phyloP scores from a whole-genome alignment of 73 alveolate genomes.

The Paramecium pentaurelia region DNA sequence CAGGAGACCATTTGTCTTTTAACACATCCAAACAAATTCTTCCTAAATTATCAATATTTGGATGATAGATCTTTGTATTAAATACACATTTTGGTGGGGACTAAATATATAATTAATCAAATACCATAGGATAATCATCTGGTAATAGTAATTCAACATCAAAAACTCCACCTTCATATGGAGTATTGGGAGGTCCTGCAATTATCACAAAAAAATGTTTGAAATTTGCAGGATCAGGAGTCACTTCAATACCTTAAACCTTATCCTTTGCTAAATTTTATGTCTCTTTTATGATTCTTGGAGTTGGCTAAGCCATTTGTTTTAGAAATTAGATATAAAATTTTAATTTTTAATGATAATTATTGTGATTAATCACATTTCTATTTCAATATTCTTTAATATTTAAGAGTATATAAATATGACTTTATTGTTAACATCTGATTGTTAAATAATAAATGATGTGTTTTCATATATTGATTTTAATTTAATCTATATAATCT shows the following conservation, averaged over 20 bases:
- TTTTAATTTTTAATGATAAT: not conserved
- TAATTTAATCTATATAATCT: no score
- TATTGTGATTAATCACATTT: not conserved
- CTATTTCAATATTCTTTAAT: not conserved
- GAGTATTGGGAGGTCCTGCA: slow-evolving; percentile 53
- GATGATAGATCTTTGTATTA: slow-evolving; percentile 93
- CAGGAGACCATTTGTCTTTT: slow-evolving; percentile 95
- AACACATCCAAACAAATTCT: slow-evolving; percentile 91
- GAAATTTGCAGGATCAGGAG: slow-evolving; percentile 46
- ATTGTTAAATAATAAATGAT: no score
- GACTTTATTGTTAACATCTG: no score
- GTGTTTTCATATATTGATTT: no score
- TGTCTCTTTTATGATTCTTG: slow-evolving; percentile 56
- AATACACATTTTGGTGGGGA: slow-evolving; percentile 90
- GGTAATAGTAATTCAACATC: slow-evolving; percentile 79
- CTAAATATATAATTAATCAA: not conserved
- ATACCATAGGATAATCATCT: slow-evolving; percentile 90
- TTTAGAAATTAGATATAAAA: not conserved
- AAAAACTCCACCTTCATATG: slow-evolving; percentile 86
- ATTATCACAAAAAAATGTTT: slow-evolving; percentile 56
- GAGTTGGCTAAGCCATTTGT: slow-evolving; percentile 58
- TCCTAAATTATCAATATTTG: slow-evolving; percentile 90
- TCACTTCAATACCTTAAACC: slow-evolving; percentile 57
- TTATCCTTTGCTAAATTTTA: not conserved
- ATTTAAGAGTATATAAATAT: no score